Base-by-base conservation (phyloP, 2,329 filamentous ascomycete species). In the Xylaria sp. region DNA sequence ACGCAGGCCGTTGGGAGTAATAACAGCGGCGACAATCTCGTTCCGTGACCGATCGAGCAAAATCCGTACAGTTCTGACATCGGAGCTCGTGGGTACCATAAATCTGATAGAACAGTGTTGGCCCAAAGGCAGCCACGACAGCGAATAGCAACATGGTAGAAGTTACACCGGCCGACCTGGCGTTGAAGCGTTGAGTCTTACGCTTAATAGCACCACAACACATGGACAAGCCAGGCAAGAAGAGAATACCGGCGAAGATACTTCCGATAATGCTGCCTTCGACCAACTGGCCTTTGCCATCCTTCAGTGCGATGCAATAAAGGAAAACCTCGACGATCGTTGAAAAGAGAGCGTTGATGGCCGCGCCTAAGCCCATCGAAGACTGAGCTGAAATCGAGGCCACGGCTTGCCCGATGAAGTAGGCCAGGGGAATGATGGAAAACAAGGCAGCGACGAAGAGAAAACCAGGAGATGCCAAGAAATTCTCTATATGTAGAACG, bases 351-450 rank as follows among this genome's bases (percentile, higher is more conserved):
- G 96, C 96, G 75, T 99, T 99, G 84, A 98, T 93, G 37, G 95
- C 97, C 32, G 96, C 96, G 78, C 96, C 96, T 9, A 99, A 86
- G 29, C 96, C 96, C 96, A 99, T 99, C 5, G 95, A 98, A 1
- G 95, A 98, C 79, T 99, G 96, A 1, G 96, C 96, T 10, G 96
- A 99, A 75, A 99, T 99, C 61, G 96, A 99, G 2, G 96, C 96
- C 54, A 99, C 96, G 44, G 96, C 96, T 82, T 99, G 96, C 1
- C 96, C 96, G 73, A 99, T 99, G 79, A 99, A 99, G 82, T 99
- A 99, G 16, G 96, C 96, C 63, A 99, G 82, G 2, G 96, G 96
- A 58, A 99, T 98, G 79, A 99, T 97, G 53, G 96, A 98, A 68
- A 97, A 84, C 16, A 99, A 82, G 3, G 92, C 93, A 3, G 94